These are phyloP conservation scores for Xylaria grammica DNA, from an alignment of 495 filamentous ascomycete genomes.

Conservation along the genomic window DNA sequence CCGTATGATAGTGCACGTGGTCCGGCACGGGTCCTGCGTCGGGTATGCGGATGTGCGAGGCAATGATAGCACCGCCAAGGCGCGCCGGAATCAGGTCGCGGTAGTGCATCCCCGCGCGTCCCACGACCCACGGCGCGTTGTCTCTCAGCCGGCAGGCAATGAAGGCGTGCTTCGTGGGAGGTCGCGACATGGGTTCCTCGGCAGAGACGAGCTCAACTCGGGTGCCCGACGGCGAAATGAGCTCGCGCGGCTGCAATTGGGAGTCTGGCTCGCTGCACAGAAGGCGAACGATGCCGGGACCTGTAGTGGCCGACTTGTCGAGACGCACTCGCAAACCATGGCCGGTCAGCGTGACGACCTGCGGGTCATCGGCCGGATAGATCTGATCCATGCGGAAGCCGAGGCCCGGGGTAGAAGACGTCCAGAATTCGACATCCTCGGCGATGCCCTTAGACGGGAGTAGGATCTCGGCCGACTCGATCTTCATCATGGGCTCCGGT, in stretches of 20 bases:
- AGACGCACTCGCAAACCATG: constrained; percentile 21
- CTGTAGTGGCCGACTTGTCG: constrained; percentile 1
- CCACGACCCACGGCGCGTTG: constrained; percentile 21
- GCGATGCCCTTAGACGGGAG: constrained; percentile 23
- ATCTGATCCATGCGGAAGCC: constrained; percentile 21
- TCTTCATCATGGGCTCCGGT: background rate
- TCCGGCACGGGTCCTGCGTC: constrained; percentile 20
- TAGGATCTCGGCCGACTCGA: constrained; percentile 15
- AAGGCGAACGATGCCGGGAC: constrained; percentile 10
- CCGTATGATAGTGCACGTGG: constrained; percentile 13
- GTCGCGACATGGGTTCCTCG: constrained; percentile 1
- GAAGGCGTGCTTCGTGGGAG: constrained; percentile 18
- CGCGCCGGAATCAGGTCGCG: constrained; percentile 18
- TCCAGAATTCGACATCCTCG: constrained; percentile 22
- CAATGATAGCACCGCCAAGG: constrained; percentile 20
- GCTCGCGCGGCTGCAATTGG: constrained; percentile 1
- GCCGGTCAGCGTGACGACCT: constrained; percentile 11
- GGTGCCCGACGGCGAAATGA: constrained; percentile 15
- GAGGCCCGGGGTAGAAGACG: constrained; percentile 1
- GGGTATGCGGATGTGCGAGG: constrained; percentile 21
- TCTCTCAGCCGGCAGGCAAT: constrained; percentile 16
- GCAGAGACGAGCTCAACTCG: constrained; percentile 13
- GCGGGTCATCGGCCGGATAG: constrained; percentile 20
- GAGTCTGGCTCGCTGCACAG: constrained; percentile 11
- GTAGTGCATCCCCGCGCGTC: constrained; percentile 18